Conservation (phyloP, 768 basidiomycete genomes). For the Tulasnella sp. region DNA sequence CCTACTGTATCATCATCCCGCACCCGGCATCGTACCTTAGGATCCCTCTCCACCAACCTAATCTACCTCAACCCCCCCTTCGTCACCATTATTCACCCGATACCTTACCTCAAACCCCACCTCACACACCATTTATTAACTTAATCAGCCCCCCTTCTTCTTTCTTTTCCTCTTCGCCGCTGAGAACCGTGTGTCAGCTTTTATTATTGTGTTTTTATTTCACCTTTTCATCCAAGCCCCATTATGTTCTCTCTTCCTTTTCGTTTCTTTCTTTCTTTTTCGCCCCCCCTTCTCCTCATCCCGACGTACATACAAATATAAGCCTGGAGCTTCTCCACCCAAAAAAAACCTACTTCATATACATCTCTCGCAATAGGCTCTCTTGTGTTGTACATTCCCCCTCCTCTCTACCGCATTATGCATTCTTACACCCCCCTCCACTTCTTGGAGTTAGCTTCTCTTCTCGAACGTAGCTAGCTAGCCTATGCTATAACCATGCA, state of each 20-base stretch:
- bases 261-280: neutral
- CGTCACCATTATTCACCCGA: neutral
- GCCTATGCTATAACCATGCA: neutral
- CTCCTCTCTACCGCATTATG: neutral
- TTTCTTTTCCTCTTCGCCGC: neutral
- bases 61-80: neutral
- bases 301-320: neutral
- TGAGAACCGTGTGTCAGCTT: neutral
- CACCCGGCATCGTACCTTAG: neutral
- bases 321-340: neutral
- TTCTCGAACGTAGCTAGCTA: neutral
- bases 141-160: neutral
- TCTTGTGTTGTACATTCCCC: neutral
- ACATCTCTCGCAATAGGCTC: neutral
- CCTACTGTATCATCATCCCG: neutral
- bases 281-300: no score
- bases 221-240: no score
- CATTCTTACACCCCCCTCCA: neutral
- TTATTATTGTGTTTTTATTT: slow-evolving; percentile 4
- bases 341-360: neutral
- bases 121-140: neutral
- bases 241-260: neutral
- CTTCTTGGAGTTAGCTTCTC: neutral
- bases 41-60: neutral
- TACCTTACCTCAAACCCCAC: neutral